Evolutionary conservation across 345 rosid species (phyloP).

Genomic region (Gossypium rotundifolium): DNA sequence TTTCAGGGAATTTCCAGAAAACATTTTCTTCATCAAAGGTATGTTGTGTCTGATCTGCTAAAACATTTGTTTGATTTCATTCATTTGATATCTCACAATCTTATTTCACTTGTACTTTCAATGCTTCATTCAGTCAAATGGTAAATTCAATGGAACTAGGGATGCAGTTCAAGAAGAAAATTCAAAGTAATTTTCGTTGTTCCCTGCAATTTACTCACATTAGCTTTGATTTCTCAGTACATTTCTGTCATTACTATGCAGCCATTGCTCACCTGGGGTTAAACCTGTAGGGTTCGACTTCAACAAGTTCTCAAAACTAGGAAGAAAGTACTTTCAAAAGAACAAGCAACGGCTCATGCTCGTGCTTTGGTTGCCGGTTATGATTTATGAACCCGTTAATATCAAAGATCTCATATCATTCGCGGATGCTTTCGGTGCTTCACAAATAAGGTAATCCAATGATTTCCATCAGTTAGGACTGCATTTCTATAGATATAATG

Average conservation of each 20-base stretch:
- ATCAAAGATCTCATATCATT: slow-evolving; percentile 71
- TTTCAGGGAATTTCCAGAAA: slow-evolving; percentile 40
- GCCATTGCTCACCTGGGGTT: slow-evolving; percentile 22
- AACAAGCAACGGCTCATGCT: slow-evolving; percentile 98
- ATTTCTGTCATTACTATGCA: neutral
- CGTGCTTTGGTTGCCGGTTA: slow-evolving; percentile 78
- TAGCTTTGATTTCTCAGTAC: neutral
- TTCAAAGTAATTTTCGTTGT: slow-evolving; percentile 53
- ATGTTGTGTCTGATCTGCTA: neutral
- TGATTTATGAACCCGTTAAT: slow-evolving; percentile 49
- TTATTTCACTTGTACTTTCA: slow-evolving; percentile 12
- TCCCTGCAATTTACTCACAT: neutral
- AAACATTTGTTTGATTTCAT: neutral
- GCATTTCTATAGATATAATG: neutral
- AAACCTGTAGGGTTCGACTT: slow-evolving; percentile 64
- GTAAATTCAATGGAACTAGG: slow-evolving; percentile 39
- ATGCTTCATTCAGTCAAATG: slow-evolving; percentile 31
- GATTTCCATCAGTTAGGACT: neutral
- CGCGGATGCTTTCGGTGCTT: slow-evolving; percentile 92
- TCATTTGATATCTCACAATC: slow-evolving; percentile 7
- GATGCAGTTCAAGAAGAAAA: slow-evolving; percentile 55
- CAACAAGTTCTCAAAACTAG: slow-evolving; percentile 78
- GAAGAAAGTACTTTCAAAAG: slow-evolving; percentile 70
- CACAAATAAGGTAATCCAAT: slow-evolving; percentile 63
- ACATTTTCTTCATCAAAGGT: slow-evolving; percentile 50